Conservation (phyloP, 1,139 yeast genomes). For the Lizanozyma gosingica region DNA sequence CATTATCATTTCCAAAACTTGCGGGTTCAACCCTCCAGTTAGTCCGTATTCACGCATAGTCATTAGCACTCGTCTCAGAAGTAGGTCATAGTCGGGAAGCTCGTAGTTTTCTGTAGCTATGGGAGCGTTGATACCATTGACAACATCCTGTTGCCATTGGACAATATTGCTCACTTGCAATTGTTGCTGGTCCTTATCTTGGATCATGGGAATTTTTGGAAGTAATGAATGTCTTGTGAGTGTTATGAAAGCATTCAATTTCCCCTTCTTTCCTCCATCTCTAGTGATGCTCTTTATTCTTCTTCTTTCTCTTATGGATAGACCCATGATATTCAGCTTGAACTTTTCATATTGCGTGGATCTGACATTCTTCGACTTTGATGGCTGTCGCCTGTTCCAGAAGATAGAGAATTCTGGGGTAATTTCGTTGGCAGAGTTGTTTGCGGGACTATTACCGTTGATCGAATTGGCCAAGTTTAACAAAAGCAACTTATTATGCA, state of each 20-base stretch:
- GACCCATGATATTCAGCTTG: slow-evolving; percentile 78
- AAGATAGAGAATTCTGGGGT: slow-evolving; percentile 47
- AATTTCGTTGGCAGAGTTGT: slow-evolving; percentile 36
- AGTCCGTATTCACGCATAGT: slow-evolving; percentile 87
- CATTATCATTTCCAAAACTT: slow-evolving; percentile 67
- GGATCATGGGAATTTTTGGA: slow-evolving; percentile 81
- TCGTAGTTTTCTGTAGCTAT: slow-evolving; percentile 72
- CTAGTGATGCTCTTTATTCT: slow-evolving; percentile 76
- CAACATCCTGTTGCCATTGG: slow-evolving; percentile 90
- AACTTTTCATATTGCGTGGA: slow-evolving; percentile 68
- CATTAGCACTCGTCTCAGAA: slow-evolving; percentile 68
- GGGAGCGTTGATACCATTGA: slow-evolving; percentile 82
- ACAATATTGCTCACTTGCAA: slow-evolving; percentile 49
- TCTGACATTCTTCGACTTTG: slow-evolving; percentile 38
- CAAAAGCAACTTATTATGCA: slow-evolving; percentile 77
- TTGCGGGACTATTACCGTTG: slow-evolving; percentile 33
- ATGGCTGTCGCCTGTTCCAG: slow-evolving; percentile 37
- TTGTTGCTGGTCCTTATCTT: slow-evolving; percentile 45
- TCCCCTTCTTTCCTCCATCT: slow-evolving; percentile 72
- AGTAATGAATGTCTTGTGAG: slow-evolving; percentile 77
- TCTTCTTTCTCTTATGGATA: slow-evolving; percentile 78
- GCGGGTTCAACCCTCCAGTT: slow-evolving; percentile 68
- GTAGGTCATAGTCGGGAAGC: slow-evolving; percentile 69
- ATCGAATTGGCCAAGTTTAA: slow-evolving; percentile 80
- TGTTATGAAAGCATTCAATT: slow-evolving; percentile 66